Base-by-base conservation (phyloP, 192 early-diverging fungal species). In the Thoreauomyces humboldtii region DNA sequence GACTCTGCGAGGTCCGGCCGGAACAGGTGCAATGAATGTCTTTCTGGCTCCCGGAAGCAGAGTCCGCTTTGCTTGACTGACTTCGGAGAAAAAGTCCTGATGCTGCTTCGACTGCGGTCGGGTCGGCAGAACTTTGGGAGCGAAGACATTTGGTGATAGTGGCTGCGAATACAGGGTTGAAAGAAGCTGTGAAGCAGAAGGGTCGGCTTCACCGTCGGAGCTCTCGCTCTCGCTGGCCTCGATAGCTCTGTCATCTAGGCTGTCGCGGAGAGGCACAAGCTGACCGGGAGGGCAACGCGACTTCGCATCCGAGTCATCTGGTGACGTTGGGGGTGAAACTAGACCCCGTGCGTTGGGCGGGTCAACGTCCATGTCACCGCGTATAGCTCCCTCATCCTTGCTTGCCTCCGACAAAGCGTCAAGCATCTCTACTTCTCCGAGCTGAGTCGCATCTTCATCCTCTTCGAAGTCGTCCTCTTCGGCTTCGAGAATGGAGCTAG, bases 271-370 rank as follows among this genome's bases (percentile, higher is more conserved):
- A 9, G 47, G 12, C 47, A 7, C 47, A 24, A 22, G 15, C 22
- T n/a, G n/a, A n/a, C n/a, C n/a, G n/a, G n/a, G n/a, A n/a, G n/a
- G n/a, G n/a, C n/a, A n/a, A n/a, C n/a, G n/a, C n/a, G n/a, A n/a
- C n/a, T 50, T 50, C 5, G 25, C 29, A 14, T 52, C 24, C 4
- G 50, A 15, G 17, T 52, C 50, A 31, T 52, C 29, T 15, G 17
- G 50, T 17, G 50, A 52, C 17, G 50, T 52, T 27, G 50, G 50
- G 27, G 50, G 50, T 27, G 50, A 52, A 7, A 52, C 24, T 28
- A 52, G 24, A 6, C n/a, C n/a, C n/a, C n/a, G n/a, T n/a, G n/a
- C n/a, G n/a, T n/a, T n/a, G n/a, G n/a, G n/a, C n/a, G n/a, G n/a
- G n/a, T n/a, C n/a, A n/a, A n/a, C n/a, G n/a, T n/a, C n/a, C n/a